A percentile compares a stretch with the other conserved stretches of the same genome.
Conservation (phyloP, 1,284 basidiomycete species). For the Apiotrichum porosum region DNA sequence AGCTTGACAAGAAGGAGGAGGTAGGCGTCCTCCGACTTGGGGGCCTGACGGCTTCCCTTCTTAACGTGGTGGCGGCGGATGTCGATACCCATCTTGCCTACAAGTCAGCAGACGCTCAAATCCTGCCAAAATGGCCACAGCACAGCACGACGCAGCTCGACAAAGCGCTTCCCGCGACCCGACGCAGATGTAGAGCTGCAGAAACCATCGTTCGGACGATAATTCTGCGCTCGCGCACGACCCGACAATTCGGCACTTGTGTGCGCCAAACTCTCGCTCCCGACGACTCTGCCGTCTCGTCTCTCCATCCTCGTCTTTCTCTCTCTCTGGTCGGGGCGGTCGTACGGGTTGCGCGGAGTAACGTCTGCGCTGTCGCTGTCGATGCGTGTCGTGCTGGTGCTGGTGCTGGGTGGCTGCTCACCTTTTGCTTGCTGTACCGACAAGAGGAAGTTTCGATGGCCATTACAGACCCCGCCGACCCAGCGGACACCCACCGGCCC, state of each 20-base stretch:
- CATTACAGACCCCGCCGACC: not conserved
- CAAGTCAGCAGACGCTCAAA: not conserved
- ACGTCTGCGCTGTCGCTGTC: slow-evolving; percentile 1
- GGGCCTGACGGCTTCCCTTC: slow-evolving; percentile 90
- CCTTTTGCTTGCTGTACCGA: slow-evolving; percentile 6
- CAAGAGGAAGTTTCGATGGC: slow-evolving; percentile 1
- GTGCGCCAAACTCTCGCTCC: too few species aligned
- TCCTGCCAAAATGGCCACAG: not conserved
- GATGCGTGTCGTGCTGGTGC: not conserved
- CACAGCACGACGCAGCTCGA: not conserved
- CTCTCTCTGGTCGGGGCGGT: not conserved
- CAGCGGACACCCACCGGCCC: not conserved
- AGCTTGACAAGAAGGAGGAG: slow-evolving; percentile 98
- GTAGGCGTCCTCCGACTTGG: slow-evolving; percentile 99
- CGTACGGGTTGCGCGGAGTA: too few species aligned
- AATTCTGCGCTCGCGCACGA: too few species aligned
- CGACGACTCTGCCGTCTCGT: not conserved
- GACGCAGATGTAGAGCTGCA: too few species aligned
- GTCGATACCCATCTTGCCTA: slow-evolving; percentile 78
- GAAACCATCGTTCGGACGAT: too few species aligned
- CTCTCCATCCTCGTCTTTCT: not conserved
- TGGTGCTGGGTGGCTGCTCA: not conserved
- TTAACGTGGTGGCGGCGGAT: slow-evolving; percentile 97
- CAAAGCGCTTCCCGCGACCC: not conserved
- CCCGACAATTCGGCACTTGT: too few species aligned